Evolutionary conservation across 352 stramenopile genomes (phyloP).

Genomic region (Phytopythium montanum): DNA sequence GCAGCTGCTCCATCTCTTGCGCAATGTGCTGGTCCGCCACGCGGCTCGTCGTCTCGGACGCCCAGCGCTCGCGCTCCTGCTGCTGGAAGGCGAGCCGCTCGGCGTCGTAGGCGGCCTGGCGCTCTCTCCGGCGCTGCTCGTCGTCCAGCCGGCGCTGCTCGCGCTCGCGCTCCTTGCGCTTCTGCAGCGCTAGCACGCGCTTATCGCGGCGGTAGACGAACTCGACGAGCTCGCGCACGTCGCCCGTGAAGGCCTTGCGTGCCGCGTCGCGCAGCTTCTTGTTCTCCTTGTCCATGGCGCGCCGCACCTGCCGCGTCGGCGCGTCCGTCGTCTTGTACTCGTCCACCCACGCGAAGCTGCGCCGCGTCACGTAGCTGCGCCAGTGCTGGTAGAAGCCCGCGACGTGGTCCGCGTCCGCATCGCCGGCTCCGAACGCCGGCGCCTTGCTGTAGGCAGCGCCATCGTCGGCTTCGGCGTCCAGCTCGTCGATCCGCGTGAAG

Average conservation of each 20-base stretch:
- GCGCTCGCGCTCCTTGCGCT: constrained; percentile 66
- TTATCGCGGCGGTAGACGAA: constrained; percentile 79
- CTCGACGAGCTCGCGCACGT: constrained; percentile 81
- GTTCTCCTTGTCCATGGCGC: constrained; percentile 88
- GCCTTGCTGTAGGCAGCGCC: constrained; percentile 15
- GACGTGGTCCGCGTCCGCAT: constrained; percentile 45
- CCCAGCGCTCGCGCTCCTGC: constrained; percentile 60
- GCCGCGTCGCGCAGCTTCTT: constrained; percentile 80
- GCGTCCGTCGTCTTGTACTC: constrained; percentile 83
- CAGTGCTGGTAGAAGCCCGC: constrained; percentile 79
- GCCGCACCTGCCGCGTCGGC: constrained; percentile 66
- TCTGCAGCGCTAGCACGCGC: constrained; percentile 60
- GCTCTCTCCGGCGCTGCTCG: constrained; percentile 49
- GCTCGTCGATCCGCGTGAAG: constrained; percentile 73
- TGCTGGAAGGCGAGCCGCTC: constrained; percentile 67
- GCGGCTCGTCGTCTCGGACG: constrained; percentile 37
- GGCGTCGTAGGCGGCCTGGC: constrained; percentile 52
- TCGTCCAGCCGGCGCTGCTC: constrained; percentile 40
- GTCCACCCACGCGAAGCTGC: constrained; percentile 74
- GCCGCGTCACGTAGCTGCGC: constrained; percentile 69
- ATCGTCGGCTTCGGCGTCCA: constrained; percentile 35
- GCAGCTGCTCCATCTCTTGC: constrained; percentile 56
- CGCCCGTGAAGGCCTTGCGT: constrained; percentile 70
- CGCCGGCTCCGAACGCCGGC: constrained; percentile 43
- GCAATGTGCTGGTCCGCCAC: constrained; percentile 56